Conservation (phyloP, 441 rosid species). For the Flueggea neowawraea region DNA sequence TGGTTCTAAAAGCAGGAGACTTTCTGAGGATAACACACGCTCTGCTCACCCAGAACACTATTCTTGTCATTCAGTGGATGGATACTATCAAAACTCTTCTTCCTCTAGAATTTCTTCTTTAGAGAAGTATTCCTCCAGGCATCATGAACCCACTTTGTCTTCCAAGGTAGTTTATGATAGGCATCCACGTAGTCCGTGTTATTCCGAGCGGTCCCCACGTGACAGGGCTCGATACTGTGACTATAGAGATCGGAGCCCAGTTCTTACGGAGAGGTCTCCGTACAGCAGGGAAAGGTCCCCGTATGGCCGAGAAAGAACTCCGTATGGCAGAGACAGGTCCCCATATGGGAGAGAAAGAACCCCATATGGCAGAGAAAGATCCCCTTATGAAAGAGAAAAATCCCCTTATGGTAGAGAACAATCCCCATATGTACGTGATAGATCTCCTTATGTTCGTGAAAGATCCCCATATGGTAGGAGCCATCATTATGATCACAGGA, state of each 20-base stretch:
- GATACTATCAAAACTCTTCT: constrained; percentile 59
- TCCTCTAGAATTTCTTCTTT: constrained; percentile 51
- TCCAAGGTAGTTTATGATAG: constrained; percentile 73
- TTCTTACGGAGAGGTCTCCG: constrained; percentile 58
- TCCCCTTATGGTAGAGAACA: constrained; percentile 32
- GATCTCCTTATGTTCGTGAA: constrained; percentile 37
- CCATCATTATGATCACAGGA: constrained; percentile 67
- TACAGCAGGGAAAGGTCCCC: constrained; percentile 47
- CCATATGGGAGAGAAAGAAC: constrained; percentile 39
- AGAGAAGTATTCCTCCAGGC: constrained; percentile 79
- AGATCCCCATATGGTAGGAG: constrained; percentile 78
- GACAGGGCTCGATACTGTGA: constrained; percentile 67
- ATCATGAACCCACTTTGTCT: constrained; percentile 63
- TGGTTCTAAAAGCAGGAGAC: constrained; percentile 71
- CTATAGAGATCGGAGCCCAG: constrained; percentile 70
- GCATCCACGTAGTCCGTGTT: constrained; percentile 78
- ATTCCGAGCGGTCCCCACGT: constrained; percentile 74
- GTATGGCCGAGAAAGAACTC: constrained; percentile 50
- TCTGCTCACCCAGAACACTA: constrained; percentile 56
- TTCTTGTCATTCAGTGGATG: constrained; percentile 68
- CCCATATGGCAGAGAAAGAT: constrained; percentile 55
- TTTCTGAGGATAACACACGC: constrained; percentile 68
- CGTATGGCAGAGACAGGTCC: constrained; percentile 34
- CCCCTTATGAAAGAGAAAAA: constrained; percentile 40
- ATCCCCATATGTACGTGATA: constrained; percentile 52